Percentiles rank a stretch among this genome's conserved stretches.
These are phyloP conservation scores for Septoria petroselini DNA, from an alignment of 2,329 filamentous ascomycete species.

Conservation along the genomic window DNA sequence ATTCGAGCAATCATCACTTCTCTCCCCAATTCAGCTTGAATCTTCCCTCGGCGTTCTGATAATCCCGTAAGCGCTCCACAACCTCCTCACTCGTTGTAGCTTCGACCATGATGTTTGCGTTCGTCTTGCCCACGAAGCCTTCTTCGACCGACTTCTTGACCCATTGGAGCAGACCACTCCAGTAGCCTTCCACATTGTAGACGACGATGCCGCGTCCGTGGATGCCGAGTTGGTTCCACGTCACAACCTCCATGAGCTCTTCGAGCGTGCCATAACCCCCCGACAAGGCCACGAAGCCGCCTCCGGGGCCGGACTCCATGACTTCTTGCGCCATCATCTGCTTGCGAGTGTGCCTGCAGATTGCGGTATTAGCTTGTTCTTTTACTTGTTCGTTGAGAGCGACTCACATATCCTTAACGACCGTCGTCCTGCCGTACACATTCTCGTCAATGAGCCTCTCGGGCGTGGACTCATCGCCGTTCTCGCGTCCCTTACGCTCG, in stretches of 20 bases:
- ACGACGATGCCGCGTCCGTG: conserved; percentile 76
- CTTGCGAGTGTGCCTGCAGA: conserved; percentile 96
- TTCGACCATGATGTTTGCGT: conserved; percentile 74
- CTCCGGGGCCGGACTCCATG: conserved; percentile 73
- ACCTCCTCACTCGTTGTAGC: conserved; percentile 70
- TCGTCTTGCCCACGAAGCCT: conserved; percentile 71
- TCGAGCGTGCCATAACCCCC: conserved; percentile 95
- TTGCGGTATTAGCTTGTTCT: conserved; percentile 70
- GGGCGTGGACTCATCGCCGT: conserved; percentile 43
- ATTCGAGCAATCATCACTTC: no score
- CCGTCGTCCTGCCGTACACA: conserved; percentile 76
- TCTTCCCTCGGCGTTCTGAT: conserved; percentile 70
- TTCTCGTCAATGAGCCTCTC: conserved; percentile 57
- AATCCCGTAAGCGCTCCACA: conserved; percentile 65
- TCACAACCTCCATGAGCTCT: conserved; percentile 86
- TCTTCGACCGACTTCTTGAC: conserved; percentile 69
- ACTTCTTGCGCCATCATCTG: conserved; percentile 89
- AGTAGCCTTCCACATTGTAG: conserved; percentile 86
- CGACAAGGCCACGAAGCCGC: conserved; percentile 82
- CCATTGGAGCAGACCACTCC: conserved; percentile 82
- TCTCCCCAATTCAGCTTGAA: conserved; percentile 80
- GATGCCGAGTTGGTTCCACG: conserved; percentile 94
- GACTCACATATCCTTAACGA: conserved; percentile 77
- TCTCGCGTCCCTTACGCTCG: conserved; percentile 20
- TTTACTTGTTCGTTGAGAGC: no score